Evolutionary conservation across 2,329 filamentous ascomycete species (phyloP).

Genomic region (Diaporthe capsici): DNA sequence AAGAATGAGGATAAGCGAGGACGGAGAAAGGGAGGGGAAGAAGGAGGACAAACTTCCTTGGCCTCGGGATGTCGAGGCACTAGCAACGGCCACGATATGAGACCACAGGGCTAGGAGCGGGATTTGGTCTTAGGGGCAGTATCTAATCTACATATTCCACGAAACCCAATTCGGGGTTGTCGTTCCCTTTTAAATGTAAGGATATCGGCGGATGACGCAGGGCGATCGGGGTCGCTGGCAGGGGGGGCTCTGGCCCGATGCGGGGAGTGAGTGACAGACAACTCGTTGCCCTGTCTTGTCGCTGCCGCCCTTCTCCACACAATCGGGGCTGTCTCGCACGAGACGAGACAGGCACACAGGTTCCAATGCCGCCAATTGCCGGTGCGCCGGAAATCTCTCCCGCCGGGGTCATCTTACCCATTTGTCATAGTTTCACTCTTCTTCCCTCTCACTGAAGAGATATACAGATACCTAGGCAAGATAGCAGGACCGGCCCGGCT

Average conservation of each 20-base stretch:
- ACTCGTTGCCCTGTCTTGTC: neutral
- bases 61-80: neutral
- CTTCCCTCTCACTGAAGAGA: neutral
- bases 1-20: conserved; percentile 40
- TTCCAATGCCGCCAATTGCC: conserved; percentile 35
- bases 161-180: neutral
- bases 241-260: conserved; percentile 7
- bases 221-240: conserved; percentile 10
- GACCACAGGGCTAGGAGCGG: neutral
- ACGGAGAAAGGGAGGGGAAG: neutral
- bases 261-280: neutral
- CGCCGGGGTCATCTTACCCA: neutral
- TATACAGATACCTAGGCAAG: neutral
- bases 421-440: conserved; percentile 30
- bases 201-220: conserved; percentile 9
- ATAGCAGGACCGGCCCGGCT: conserved; percentile 35
- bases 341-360: neutral
- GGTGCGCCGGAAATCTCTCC: conserved; percentile 1
- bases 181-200: conserved; percentile 1
- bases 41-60: neutral
- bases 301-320: conserved; percentile 20
- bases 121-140: neutral
- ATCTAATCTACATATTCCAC: neutral
- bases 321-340: neutral
- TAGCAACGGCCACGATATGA: neutral